Percentiles rank a stretch among this genome's conserved stretches.
phyloP scores from a whole-genome alignment of 2,329 filamentous ascomycete genomes.

The Fusarium austroafricanum region DNA sequence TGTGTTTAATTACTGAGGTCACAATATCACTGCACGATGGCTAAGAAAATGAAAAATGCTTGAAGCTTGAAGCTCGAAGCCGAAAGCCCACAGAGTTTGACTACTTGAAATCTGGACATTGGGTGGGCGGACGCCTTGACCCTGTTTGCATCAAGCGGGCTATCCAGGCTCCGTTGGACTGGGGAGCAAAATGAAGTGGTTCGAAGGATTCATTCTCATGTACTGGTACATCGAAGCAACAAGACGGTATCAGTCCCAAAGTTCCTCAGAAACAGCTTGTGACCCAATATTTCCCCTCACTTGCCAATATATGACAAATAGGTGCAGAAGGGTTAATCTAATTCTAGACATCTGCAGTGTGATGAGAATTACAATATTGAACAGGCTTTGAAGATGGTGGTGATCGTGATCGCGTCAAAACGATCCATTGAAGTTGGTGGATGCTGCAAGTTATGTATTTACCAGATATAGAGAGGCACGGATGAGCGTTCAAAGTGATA shows the following conservation, averaged over 20 bases:
- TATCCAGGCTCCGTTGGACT: too few species aligned
- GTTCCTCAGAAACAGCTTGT: background rate
- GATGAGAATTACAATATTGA: background rate
- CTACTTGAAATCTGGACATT: too few species aligned
- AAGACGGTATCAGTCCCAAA: background rate
- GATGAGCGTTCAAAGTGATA: background rate
- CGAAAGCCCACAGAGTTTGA: too few species aligned
- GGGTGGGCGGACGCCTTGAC: too few species aligned
- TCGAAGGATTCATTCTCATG: too few species aligned
- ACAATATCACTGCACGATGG: background rate
- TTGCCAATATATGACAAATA: background rate
- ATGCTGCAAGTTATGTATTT: background rate
- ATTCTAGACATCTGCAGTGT: background rate
- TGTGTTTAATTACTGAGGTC: background rate
- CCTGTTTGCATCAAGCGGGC: too few species aligned
- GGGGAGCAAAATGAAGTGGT: too few species aligned
- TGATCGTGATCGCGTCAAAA: background rate
- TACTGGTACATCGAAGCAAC: too few species aligned
- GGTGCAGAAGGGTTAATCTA: background rate
- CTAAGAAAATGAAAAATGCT: background rate
- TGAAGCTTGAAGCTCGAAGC: too few species aligned
- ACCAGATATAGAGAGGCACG: background rate
- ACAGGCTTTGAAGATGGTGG: background rate
- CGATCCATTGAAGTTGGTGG: background rate
- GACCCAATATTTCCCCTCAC: background rate